Evolutionary conservation across 805 yeast species (phyloP), one percentile per base, ranked within the genome.

Genomic region (Starmerella lactis-condensi): DNA sequence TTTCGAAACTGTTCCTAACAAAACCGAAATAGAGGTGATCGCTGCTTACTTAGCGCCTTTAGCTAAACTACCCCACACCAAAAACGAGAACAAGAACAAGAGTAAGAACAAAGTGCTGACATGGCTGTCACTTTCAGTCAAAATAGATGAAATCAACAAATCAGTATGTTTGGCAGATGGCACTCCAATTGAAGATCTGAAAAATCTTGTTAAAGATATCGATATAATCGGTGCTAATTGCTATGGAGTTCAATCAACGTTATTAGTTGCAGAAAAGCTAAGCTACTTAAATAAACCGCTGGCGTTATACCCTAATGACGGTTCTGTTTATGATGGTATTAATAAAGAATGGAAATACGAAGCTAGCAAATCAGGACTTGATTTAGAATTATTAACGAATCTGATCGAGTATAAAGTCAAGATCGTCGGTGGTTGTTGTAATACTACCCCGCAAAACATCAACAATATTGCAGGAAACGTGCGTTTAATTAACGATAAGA

Each of bases 361-460:
- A 11, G 33, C 15, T 7, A 4, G 22, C 24, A 21, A 11, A 13
- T 32, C 29, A 10, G 62, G 75, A 65, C 15, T 51, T 46, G 2
- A 40, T 48, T 4, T 52, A 55, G 16, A 61, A 50, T 13, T 66
- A 74, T 9, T 24, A 12, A 13, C 17, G 27, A 24, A 24, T 9
- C n/a, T 24, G 67, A 38, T 54, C 14, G 30, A 41, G 1, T 45
- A 47, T 6, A 60, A 61, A 6, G 62, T 63, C 2, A 59, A 61
- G 22, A 59, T 74, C 6, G 55, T 76, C 32, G 89, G 89, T 6
- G 85, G 83, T 2, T 76, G 85, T 50, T 76, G 85, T 39, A 60
- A 79, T 41, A 72, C 79, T 1, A 61, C 68, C 0, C 81, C 82
- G 0, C 41, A 46, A 1, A 69, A 63, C 18, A 60, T 60, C 28